These are phyloP conservation scores for Botryosphaeria dothidea DNA, from an alignment of 2,329 filamentous ascomycete species.

Conservation along the genomic window DNA sequence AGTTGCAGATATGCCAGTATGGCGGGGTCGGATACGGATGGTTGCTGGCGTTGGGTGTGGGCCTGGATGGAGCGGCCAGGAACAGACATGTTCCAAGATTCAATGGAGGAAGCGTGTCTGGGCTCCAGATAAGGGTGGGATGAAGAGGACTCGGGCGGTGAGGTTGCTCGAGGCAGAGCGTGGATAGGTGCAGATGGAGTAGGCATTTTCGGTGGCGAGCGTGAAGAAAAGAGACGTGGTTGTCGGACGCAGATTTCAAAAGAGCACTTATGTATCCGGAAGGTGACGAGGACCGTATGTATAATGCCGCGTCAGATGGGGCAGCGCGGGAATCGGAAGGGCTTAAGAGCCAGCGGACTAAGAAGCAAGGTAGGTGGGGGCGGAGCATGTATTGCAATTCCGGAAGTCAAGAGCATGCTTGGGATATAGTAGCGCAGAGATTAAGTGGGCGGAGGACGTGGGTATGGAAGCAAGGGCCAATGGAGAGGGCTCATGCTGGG, in stretches of 20 bases:
- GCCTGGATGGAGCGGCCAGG: conserved; percentile 20
- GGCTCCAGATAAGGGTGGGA: conserved; percentile 16
- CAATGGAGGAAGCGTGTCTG: conserved; percentile 18
- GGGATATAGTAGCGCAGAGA: conserved; percentile 7
- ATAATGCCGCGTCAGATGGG: neutral
- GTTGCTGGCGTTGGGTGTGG: conserved; percentile 6
- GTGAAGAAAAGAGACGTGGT: neutral
- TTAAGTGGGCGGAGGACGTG: neutral
- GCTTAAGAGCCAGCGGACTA: neutral
- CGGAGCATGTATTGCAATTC: neutral
- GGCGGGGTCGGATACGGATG: conserved; percentile 15
- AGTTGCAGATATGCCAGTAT: conserved; percentile 18
- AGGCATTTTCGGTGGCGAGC: conserved; percentile 71
- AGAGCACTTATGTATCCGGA: neutral
- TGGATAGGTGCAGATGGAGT: conserved; percentile 65
- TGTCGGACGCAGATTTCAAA: neutral
- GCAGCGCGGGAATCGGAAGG: neutral
- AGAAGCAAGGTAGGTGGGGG: neutral
- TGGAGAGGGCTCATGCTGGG: neutral
- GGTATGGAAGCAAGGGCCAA: neutral
- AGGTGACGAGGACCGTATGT: neutral
- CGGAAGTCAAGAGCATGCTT: neutral
- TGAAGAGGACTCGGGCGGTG: neutral
- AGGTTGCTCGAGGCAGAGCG: conserved; percentile 29
- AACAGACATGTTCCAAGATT: conserved; percentile 21